A percentile compares a stretch with the other conserved stretches of the same genome.
Conservation (phyloP, 345 rosid species). For the Salix arbutifolia region DNA sequence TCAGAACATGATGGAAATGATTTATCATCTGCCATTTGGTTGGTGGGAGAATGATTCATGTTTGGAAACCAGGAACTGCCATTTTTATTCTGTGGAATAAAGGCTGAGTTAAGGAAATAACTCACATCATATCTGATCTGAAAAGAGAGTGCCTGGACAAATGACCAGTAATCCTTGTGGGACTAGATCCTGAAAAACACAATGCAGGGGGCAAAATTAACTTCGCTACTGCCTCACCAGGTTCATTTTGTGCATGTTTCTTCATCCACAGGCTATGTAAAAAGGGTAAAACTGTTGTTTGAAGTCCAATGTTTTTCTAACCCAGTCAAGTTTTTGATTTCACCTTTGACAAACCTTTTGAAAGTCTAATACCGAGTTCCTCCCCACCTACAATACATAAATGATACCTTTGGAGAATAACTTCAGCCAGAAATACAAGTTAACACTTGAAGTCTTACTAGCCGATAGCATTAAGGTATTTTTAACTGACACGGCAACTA, state of each 20-base stretch:
- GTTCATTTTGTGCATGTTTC: background rate
- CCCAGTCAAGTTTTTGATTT: background rate
- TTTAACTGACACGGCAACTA: background rate
- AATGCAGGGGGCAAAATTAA: background rate
- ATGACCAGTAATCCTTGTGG: background rate
- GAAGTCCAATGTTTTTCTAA: background rate
- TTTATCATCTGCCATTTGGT: background rate
- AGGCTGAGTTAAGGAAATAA: background rate
- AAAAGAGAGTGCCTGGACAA: background rate
- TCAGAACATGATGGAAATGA: background rate
- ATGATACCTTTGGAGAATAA: background rate
- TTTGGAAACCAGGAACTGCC: background rate
- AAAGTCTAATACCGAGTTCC: background rate
- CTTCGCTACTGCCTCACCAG: background rate
- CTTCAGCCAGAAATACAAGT: background rate
- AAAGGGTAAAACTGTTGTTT: background rate
- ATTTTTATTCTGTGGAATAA: background rate
- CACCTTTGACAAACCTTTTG: background rate
- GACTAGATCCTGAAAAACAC: background rate
- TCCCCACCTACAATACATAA: background rate
- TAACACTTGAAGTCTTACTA: background rate
- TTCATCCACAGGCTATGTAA: background rate
- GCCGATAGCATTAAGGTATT: background rate
- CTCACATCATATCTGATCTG: background rate
- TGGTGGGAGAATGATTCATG: background rate